Evolutionary conservation across 2,329 filamentous ascomycete species (phyloP), one percentile per base, ranked within the genome.

Genomic region (Coniella lustricola): DNA sequence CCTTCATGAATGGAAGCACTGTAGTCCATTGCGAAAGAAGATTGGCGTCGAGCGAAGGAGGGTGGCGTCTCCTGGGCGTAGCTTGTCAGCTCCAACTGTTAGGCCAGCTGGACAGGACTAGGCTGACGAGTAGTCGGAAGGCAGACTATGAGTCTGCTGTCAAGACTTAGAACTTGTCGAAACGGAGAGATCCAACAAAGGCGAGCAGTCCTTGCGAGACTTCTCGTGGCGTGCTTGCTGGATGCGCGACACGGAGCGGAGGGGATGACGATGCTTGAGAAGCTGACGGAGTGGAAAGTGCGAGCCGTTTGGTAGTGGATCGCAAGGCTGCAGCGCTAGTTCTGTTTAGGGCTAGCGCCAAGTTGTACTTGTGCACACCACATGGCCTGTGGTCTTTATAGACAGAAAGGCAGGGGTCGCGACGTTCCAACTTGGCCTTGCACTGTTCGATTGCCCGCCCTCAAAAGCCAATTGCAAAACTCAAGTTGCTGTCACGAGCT

Each of bases 1-100:
- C 67, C 66, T 56, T 81, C 77, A 60, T 72, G 60, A 57, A 79
- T 75, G 13, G 76, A 72, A 54, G 75, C 64, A 62, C 72, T 75
- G 63, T 81, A 81, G 65, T 81, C 77, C 77, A 81, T 81, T 55
- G 60, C 17, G 16, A 16, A 36, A 17, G 12, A 33, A 22, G 29
- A 20, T 33, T 34, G 22, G 42, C 16, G 35, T 22, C 18, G 29
- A 21, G 17, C 14, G 44, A 12, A 25, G 37, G 45, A 43, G 35
- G 52, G 54, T 57, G 55, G 57, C 54, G 56, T 57, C 50, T 53
- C 38, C 44, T 44, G 37, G 39, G n/a, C 32, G 21, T 44, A 39
- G 38, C 38, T 41, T 25, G 38, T 18, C 22, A 31, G 16, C 29
- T n/a, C 36, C 42, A 44, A 18, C 36, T 35, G 29, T 44, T 22